Percentiles rank a stretch among this genome's conserved stretches.
These are phyloP conservation scores for Podospora comata DNA, from an alignment of 495 filamentous ascomycete species.

Conservation along the genomic window DNA sequence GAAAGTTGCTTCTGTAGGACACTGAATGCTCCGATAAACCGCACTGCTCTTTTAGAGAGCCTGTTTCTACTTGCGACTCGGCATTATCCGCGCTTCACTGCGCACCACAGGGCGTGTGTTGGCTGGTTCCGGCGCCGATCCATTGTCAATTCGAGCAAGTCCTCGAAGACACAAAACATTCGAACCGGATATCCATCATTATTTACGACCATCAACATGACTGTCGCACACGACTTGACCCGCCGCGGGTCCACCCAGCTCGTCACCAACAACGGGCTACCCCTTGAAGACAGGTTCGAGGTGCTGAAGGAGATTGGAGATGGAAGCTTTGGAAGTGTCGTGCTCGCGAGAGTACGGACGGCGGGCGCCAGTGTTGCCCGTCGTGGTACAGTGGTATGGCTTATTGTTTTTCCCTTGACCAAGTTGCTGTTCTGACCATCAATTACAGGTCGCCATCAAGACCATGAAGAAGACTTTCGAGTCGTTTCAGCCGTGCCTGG, in stretches of 20 bases:
- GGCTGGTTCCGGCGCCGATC: constrained; percentile 11
- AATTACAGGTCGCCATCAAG: constrained; percentile 86
- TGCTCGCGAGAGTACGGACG: constrained; percentile 82
- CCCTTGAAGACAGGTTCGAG: constrained; percentile 86
- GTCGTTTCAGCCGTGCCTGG: constrained; percentile 80
- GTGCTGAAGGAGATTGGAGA: constrained; percentile 97
- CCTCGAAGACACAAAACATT: not conserved
- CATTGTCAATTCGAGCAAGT: constrained; percentile 5
- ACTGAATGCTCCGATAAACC: constrained; percentile 40
- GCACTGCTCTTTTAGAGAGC: constrained; percentile 36
- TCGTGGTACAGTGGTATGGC: constrained; percentile 84
- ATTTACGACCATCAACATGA: constrained; percentile 51
- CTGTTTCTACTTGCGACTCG: constrained; percentile 14
- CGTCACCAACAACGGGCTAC: constrained; percentile 37
- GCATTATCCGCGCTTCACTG: constrained; percentile 14
- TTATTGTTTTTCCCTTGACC: not conserved
- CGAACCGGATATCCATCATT: constrained; percentile 1
- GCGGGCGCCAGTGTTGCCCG: constrained; percentile 86
- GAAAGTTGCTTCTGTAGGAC: not conserved
- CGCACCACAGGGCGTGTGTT: constrained; percentile 14
- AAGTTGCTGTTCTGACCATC: constrained; percentile 14
- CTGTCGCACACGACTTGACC: constrained; percentile 61
- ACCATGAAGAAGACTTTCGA: constrained; percentile 99
- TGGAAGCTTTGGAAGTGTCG: constrained; percentile 97
- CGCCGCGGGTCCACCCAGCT: constrained; percentile 52